A percentile compares a stretch with the other conserved stretches of the same genome.
Evolutionary conservation across 1,284 basidiomycete species (phyloP).

Genomic region (Heterobasidion parviporum): DNA sequence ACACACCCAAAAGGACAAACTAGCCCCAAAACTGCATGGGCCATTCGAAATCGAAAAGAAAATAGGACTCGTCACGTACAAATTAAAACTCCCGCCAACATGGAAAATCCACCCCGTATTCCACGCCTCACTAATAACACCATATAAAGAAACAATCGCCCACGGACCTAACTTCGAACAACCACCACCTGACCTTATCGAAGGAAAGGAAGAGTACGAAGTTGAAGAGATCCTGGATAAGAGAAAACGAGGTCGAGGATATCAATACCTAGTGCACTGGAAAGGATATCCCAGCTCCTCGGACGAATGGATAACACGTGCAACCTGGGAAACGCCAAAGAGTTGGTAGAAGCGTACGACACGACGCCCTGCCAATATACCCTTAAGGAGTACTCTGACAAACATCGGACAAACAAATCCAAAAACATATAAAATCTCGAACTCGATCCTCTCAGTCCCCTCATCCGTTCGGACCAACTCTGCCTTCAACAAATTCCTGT

Average conservation of each 20-base stretch:
- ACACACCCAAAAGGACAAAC: not conserved
- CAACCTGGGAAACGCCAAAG: not conserved
- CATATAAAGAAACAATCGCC: not conserved
- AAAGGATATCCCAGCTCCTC: no score
- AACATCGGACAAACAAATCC: no score
- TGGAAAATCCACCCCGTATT: not conserved
- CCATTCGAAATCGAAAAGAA: not conserved
- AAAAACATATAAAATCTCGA: no score
- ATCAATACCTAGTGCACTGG: no score
- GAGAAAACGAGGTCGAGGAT: no score
- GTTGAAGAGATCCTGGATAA: not conserved
- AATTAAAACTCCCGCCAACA: not conserved
- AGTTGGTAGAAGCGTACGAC: no score
- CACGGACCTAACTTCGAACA: not conserved
- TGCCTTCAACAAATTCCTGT: no score
- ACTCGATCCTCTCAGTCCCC: no score
- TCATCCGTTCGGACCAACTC: no score
- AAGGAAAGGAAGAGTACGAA: not conserved
- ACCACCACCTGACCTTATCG: not conserved
- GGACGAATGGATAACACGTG: no score
- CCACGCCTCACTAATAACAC: not conserved
- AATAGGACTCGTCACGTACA: not conserved
- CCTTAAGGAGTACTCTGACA: no score
- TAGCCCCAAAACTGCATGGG: not conserved
- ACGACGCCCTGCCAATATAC: no score